Percentiles rank a stretch among this genome's conserved stretches.
Conservation (phyloP, 305 asterid genomes). For the Ajuga reptans region DNA sequence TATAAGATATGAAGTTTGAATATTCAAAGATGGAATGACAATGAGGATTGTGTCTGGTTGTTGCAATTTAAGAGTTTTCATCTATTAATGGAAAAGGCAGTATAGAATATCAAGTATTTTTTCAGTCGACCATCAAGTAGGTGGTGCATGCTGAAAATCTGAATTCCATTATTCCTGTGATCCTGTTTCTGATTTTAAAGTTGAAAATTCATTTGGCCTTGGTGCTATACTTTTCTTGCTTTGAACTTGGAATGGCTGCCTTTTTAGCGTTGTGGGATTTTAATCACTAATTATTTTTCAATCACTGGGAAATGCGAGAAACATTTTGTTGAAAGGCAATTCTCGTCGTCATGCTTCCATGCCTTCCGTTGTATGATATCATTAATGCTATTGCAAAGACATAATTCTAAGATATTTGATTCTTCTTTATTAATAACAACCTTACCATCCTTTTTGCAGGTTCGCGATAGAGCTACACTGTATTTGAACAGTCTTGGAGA, state of each 20-base stretch:
- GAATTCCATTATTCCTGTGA: neutral
- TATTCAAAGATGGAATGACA: neutral
- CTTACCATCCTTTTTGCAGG: conserved; percentile 40
- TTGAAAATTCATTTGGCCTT: neutral
- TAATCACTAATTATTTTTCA: too few relatives aligned
- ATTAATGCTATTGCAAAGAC: conserved; percentile 7
- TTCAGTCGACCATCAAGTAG: neutral
- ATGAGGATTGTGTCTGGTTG: neutral
- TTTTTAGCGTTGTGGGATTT: too few relatives aligned
- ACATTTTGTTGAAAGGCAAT: neutral
- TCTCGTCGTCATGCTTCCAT: neutral
- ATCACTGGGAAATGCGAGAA: too few relatives aligned
- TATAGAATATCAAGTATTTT: neutral
- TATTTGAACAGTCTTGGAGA: conserved; percentile 88
- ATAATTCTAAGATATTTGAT: neutral
- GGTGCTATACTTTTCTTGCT: neutral
- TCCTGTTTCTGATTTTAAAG: neutral
- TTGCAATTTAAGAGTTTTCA: neutral
- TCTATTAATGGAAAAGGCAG: neutral
- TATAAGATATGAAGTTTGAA: neutral
- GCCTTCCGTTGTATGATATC: neutral
- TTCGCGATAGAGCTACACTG: conserved; percentile 90
- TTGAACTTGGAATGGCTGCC: too few relatives aligned
- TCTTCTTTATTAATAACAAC: conserved; percentile 15
- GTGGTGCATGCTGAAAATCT: neutral